Percentiles rank a stretch among this genome's conserved stretches.
phyloP scores from a whole-genome alignment of 1,284 basidiomycete genomes.

The Stereum hirsutum region DNA sequence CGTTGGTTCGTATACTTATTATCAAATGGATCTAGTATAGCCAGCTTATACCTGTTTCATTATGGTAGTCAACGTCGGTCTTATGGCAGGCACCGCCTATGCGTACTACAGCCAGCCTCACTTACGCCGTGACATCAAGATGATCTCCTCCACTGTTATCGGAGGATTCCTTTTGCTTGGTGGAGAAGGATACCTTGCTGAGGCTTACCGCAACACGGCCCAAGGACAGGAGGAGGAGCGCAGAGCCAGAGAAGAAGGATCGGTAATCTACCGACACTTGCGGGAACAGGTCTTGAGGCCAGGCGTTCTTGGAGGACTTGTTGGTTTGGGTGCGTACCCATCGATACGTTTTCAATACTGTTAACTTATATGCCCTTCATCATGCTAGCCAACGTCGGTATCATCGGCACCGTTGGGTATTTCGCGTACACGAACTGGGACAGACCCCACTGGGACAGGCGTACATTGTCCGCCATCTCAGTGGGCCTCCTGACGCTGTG shows the following conservation, averaged over 20 bases:
- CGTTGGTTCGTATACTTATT: constrained; percentile 38
- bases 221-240: constrained; percentile 49
- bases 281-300: constrained; percentile 60
- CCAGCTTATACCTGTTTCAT: background rate
- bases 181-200: constrained; percentile 55
- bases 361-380: constrained; percentile 2
- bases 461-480: constrained; percentile 52
- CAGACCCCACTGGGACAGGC: constrained; percentile 59
- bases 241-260: constrained; percentile 53
- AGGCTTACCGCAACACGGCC: constrained; percentile 53
- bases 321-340: constrained; percentile 35
- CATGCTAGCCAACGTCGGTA: constrained; percentile 52
- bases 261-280: constrained; percentile 46
- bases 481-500: constrained; percentile 60
- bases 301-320: constrained; percentile 57
- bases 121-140: constrained; percentile 49
- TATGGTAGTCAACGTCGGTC: constrained; percentile 59
- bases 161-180: constrained; percentile 48
- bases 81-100: constrained; percentile 55
- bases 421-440: constrained; percentile 66
- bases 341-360: background rate
- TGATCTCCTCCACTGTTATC: constrained; percentile 44
- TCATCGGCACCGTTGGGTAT: constrained; percentile 64
- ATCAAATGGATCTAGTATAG: background rate
- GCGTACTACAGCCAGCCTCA: constrained; percentile 59